Percentiles rank a stretch among this genome's conserved stretches.
Conservation (phyloP, 352 stramenopile genomes). For the Globisporangium recalcitrans region DNA sequence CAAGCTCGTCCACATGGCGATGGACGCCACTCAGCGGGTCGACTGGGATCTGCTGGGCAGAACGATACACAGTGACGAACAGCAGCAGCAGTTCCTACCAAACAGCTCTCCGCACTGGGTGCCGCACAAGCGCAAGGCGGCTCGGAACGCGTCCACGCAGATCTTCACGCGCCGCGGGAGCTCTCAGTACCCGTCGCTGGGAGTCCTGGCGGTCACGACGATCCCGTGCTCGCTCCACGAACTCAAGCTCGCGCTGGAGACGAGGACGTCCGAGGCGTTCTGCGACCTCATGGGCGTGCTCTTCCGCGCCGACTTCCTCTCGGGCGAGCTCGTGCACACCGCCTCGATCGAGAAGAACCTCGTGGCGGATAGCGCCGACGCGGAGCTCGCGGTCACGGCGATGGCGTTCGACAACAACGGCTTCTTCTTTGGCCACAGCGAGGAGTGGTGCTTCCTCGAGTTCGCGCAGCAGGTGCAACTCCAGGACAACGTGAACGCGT, state of each 20-base stretch:
- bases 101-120: background rate
- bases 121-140: background rate
- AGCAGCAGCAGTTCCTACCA: background rate
- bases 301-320: conserved; percentile 1
- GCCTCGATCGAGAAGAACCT: background rate
- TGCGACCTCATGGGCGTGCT: conserved; percentile 1
- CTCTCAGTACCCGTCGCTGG: background rate
- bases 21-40: background rate
- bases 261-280: background rate
- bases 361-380: too few relatives aligned
- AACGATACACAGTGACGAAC: background rate
- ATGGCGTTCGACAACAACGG: background rate
- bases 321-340: conserved; percentile 1
- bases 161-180: background rate
- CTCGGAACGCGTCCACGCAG: background rate
- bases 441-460: conserved; percentile 1
- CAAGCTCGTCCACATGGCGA: background rate
- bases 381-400: background rate
- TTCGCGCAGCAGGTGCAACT: background rate
- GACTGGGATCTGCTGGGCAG: background rate
- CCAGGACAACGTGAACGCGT: background rate
- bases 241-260: conserved; percentile 1
- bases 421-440: background rate
- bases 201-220: background rate
- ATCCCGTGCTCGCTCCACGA: conserved; percentile 1